Conservation (phyloP, 371 early-diverging fungal species). For the Mucor sp. region DNA sequence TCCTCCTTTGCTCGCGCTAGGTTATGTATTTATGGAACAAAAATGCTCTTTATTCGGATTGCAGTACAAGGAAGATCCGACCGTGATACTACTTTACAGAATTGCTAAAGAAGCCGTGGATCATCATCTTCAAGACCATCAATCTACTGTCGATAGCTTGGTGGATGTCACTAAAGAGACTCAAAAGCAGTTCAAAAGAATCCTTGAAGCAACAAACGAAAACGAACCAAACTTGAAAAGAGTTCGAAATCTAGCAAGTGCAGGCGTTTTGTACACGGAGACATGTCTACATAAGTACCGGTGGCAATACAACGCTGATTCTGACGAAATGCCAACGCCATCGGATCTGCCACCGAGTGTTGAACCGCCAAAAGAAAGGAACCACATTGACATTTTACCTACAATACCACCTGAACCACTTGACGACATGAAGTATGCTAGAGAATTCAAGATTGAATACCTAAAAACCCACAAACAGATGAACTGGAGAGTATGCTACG, state of each 20-base stretch:
- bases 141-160: no score
- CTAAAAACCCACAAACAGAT: conserved; percentile 5
- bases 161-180: no score
- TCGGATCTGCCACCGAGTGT: conserved; percentile 6
- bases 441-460: conserved; percentile 10
- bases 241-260: conserved; percentile 6
- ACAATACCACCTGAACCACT: conserved; percentile 7
- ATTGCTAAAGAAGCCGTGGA: no score
- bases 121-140: no score
- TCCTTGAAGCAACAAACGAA: neutral
- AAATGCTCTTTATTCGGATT: no score
- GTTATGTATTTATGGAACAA: no score
- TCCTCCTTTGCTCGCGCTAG: no score
- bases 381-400: conserved; percentile 5
- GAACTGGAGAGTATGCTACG: conserved; percentile 10
- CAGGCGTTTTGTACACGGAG: conserved; percentile 13
- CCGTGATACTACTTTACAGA: no score
- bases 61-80: no score
- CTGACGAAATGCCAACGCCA: conserved; percentile 1
- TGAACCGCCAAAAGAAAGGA: conserved; percentile 3
- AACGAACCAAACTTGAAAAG: conserved; percentile 3
- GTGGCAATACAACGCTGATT: conserved; percentile 3
- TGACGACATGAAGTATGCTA: conserved; percentile 10
- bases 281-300: conserved; percentile 8
- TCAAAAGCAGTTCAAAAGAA: no score